Evolutionary conservation across 805 yeast genomes (phyloP), one percentile per base, ranked within the genome.

Genomic region (Wickerhamiella alocasiicola): DNA sequence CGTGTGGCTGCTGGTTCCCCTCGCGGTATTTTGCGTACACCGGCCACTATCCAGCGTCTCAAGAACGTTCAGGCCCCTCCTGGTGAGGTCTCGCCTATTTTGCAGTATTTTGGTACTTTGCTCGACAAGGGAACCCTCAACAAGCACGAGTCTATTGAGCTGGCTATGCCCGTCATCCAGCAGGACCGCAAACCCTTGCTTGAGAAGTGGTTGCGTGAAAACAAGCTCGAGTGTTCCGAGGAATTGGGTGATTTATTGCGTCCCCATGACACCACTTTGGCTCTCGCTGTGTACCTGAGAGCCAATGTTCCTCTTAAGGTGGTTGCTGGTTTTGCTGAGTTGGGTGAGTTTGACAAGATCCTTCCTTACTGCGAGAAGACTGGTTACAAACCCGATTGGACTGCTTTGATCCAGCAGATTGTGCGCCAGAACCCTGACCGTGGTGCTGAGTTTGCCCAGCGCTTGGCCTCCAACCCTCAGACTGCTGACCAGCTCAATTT

Each of bases 201-300:
- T 49, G 98, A 91, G 64, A 91, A 88, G 66, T 91, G 96, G 87
- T 73, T 91, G 61, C 81, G 79, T 60, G 97, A 91, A 62, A 94
- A 85, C 59, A 91, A 91, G 63, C 72, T 91, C 50, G 87, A 88
- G 47, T 76, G 81, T 39, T 82, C 95, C n/a, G 99, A 91, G 65
- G 96, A 87, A 63, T 72, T 91, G 49, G 99, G 98, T 66, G 99
- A 91, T 59, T 72, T 85, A 55, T 91, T 91, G 48, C 84, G 88
- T 56, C 83, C 94, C 34, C 75, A 74, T 56, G 96, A 88, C 53
- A 65, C 81, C 11, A 74, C 87, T 21, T 68, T 91, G 50, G 94
- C 97, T 4, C 68, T 91, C 53, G 93, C 94, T 18, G 87, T 93
- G 47, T 91, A 88, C 61, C 68, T 85, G 55, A 76, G 91, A 52